phyloP scores from a whole-genome alignment of 1,284 basidiomycete species.

The Moesziomyces sp. region DNA sequence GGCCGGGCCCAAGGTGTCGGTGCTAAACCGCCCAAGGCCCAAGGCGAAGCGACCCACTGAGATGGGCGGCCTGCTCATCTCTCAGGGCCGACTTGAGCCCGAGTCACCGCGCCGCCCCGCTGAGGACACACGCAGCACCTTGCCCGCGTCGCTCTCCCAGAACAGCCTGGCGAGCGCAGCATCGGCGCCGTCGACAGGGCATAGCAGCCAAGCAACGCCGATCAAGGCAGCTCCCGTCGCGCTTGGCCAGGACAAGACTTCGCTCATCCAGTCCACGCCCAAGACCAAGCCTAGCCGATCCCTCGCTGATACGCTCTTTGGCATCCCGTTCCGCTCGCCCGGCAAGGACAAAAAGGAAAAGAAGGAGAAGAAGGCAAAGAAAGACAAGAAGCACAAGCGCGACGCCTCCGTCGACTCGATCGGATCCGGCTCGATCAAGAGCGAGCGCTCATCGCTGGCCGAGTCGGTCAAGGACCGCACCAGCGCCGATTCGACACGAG shows the following conservation, averaged over 20 bases:
- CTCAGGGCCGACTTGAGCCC: slow-evolving; percentile 42
- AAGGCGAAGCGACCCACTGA: slow-evolving; percentile 31
- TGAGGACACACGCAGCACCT: slow-evolving; percentile 48
- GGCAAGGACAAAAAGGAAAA: slow-evolving; percentile 45
- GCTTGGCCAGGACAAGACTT: slow-evolving; percentile 51
- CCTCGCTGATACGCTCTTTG: slow-evolving; percentile 62
- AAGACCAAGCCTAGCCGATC: slow-evolving; percentile 49
- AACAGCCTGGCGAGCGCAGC: slow-evolving; percentile 10
- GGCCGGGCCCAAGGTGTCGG: slow-evolving; percentile 20
- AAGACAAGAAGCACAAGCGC: slow-evolving; percentile 42
- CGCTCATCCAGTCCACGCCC: slow-evolving; percentile 53
- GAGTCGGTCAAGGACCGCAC: slow-evolving; percentile 14
- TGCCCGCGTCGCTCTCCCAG: slow-evolving; percentile 34
- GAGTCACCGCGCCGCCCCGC: slow-evolving; percentile 13
- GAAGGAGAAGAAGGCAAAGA: slow-evolving; percentile 33
- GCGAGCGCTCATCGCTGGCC: slow-evolving; percentile 22
- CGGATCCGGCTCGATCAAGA: slow-evolving; percentile 25
- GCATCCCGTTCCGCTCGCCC: slow-evolving; percentile 41
- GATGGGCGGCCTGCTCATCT: slow-evolving; percentile 52
- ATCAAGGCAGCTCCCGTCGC: slow-evolving; percentile 4
- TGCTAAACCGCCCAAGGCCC: slow-evolving; percentile 52
- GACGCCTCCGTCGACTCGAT: slow-evolving; percentile 28
- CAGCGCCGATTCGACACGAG: slow-evolving; percentile 7
- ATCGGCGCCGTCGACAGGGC: neutral
- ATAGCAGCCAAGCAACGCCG: slow-evolving; percentile 3